Conservation (phyloP, 179 eudicot genomes). For the Beta lomatogona region DNA sequence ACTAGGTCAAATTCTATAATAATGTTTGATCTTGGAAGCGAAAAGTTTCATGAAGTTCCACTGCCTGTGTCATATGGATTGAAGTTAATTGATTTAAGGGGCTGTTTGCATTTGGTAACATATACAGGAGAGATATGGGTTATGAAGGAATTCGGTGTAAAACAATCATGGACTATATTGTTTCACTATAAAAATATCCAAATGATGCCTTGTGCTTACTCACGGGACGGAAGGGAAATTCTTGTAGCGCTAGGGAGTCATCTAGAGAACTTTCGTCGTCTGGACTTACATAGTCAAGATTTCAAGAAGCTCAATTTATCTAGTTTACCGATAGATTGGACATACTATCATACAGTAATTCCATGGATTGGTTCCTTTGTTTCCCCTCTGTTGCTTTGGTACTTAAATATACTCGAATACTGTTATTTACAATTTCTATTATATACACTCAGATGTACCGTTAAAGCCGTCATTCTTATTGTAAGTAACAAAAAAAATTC, state of each 20-base stretch:
- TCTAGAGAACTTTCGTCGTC: neutral
- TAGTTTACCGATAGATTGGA: neutral
- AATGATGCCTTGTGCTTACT: no score
- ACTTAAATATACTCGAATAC: no score
- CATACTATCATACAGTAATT: neutral
- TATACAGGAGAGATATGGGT: neutral
- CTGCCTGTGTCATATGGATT: neutral
- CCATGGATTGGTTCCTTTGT: neutral
- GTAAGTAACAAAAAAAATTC: no score
- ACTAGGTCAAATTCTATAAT: no score
- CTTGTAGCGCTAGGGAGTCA: neutral
- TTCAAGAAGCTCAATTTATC: neutral
- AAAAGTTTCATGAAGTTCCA: no score
- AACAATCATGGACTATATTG: no score
- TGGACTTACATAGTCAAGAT: neutral
- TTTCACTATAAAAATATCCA: no score
- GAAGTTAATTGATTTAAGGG: neutral
- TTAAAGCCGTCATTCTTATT: no score
- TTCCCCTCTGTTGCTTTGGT: fast-evolving
- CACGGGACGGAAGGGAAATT: neutral
- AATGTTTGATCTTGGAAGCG: no score
- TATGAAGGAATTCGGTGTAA: neutral
- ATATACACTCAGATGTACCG: no score
- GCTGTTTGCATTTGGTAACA: neutral
- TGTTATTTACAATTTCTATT: no score